phyloP scores from a whole-genome alignment of 495 filamentous ascomycete genomes.

The Penicillium atrosanguineum region DNA sequence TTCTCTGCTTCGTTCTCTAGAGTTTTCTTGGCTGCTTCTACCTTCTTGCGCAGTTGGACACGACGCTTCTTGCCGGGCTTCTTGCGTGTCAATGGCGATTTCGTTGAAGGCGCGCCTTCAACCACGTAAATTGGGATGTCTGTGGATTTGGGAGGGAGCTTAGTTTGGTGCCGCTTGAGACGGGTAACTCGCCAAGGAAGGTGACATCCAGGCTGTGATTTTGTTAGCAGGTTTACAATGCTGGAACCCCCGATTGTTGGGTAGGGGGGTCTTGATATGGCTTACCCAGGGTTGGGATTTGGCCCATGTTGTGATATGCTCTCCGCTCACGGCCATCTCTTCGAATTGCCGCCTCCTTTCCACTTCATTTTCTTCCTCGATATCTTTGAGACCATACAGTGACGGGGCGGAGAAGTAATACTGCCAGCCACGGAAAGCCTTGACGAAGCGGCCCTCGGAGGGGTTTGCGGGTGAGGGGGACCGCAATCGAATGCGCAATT shows the following conservation, averaged over 20 bases:
- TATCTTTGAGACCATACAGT: slow-evolving; percentile 16
- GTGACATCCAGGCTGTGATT: slow-evolving; percentile 39
- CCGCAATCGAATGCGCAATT: slow-evolving; percentile 41
- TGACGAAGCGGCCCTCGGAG: slow-evolving; percentile 39
- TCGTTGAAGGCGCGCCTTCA: slow-evolving; percentile 21
- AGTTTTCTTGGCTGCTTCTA: slow-evolving; percentile 24
- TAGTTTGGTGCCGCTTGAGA: slow-evolving; percentile 39
- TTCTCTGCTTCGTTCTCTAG: slow-evolving; percentile 46
- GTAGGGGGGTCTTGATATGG: not conserved
- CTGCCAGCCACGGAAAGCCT: slow-evolving; percentile 44
- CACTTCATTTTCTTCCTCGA: slow-evolving; percentile 8
- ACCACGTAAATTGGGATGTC: slow-evolving; percentile 28
- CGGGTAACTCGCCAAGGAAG: slow-evolving; percentile 44
- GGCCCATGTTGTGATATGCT: slow-evolving; percentile 35
- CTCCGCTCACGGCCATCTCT: slow-evolving; percentile 40
- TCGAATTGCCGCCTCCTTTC: slow-evolving; percentile 36
- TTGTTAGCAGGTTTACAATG: not conserved
- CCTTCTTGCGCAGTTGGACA: slow-evolving; percentile 39
- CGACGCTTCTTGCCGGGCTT: slow-evolving; percentile 51
- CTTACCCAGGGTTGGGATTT: slow-evolving; percentile 39
- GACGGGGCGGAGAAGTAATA: slow-evolving; percentile 42
- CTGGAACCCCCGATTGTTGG: not conserved
- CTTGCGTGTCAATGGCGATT: slow-evolving; percentile 35
- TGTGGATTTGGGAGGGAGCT: slow-evolving; percentile 27
- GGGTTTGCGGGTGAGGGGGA: slow-evolving; percentile 35